Conservation (phyloP, 805 yeast genomes). For the Schizosaccharomyces pombe region DNA sequence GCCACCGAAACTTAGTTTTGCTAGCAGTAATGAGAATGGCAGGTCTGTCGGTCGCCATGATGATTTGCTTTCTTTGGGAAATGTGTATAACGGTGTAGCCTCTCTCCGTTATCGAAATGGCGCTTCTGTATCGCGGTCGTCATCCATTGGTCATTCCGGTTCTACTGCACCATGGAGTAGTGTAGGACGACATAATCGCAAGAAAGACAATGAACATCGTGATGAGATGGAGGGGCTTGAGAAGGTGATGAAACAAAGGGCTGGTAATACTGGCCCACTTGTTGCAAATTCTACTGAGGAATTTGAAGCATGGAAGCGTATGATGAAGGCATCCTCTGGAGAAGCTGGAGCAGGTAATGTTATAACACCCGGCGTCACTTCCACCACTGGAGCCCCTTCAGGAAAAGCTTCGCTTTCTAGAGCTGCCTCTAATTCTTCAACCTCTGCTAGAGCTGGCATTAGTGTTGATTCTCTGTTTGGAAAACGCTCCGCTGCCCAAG, state of each 20-base stretch:
- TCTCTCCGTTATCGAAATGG: neutral
- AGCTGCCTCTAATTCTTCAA: neutral
- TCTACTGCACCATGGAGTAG: neutral
- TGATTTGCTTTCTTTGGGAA: neutral
- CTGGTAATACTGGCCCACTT: neutral
- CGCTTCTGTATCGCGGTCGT: neutral
- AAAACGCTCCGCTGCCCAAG: neutral
- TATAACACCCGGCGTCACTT: too few species aligned
- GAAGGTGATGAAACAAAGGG: neutral
- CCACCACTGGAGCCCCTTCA: neutral
- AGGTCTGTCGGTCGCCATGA: neutral
- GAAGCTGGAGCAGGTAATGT: neutral
- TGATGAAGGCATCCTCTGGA: neutral
- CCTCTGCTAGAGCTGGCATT: neutral
- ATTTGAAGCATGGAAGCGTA: neutral
- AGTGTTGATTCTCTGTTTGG: constrained; percentile 1
- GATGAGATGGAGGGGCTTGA: neutral
- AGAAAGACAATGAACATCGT: neutral
- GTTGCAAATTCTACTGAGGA: neutral
- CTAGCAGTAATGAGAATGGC: constrained; percentile 2
- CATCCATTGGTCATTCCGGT: neutral
- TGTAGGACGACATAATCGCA: neutral
- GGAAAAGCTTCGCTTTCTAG: neutral
- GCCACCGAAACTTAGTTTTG: constrained; percentile 4
- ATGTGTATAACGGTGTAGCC: neutral